phyloP scores from a whole-genome alignment of 148 eudicot genomes.

The Nepenthes mirabilis region DNA sequence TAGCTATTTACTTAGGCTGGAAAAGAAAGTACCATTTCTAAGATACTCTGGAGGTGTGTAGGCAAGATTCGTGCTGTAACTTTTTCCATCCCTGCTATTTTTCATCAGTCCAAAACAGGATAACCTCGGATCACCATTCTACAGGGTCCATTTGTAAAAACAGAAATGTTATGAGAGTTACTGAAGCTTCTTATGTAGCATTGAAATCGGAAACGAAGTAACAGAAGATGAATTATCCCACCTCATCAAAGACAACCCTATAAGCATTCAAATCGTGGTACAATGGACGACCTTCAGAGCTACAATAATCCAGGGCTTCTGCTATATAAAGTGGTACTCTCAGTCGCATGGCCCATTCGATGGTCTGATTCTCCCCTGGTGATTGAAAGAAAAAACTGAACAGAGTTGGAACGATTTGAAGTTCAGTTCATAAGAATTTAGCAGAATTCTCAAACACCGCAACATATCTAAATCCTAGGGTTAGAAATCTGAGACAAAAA shows the following conservation, averaged over 20 bases:
- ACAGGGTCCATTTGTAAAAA: not conserved
- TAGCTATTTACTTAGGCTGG: not conserved
- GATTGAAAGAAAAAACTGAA: constrained; percentile 1
- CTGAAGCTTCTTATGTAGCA: not conserved
- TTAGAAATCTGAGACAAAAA: too few species aligned
- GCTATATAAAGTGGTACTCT: constrained; percentile 71
- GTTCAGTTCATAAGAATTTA: too few species aligned
- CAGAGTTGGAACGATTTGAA: too few species aligned
- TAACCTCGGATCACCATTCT: constrained; percentile 90
- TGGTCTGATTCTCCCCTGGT: constrained; percentile 82
- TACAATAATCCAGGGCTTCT: constrained; percentile 77
- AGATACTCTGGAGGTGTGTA: constrained; percentile 90
- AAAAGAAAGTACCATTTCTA: constrained; percentile 40
- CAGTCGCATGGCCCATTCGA: constrained; percentile 91
- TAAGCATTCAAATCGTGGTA: constrained; percentile 89
- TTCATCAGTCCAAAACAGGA: constrained; percentile 88
- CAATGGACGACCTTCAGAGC: constrained; percentile 56
- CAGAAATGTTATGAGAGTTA: not conserved
- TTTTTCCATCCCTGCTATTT: constrained; percentile 78
- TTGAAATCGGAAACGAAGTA: not conserved
- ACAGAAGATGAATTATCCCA: constrained; percentile 6
- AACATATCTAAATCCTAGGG: too few species aligned
- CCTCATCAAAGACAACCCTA: constrained; percentile 88
- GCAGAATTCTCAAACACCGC: too few species aligned
- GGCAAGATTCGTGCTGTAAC: constrained; percentile 87